These are phyloP conservation scores for Hanseniaspora hatyaiensis DNA, from an alignment of 805 yeast species.

Conservation along the genomic window DNA sequence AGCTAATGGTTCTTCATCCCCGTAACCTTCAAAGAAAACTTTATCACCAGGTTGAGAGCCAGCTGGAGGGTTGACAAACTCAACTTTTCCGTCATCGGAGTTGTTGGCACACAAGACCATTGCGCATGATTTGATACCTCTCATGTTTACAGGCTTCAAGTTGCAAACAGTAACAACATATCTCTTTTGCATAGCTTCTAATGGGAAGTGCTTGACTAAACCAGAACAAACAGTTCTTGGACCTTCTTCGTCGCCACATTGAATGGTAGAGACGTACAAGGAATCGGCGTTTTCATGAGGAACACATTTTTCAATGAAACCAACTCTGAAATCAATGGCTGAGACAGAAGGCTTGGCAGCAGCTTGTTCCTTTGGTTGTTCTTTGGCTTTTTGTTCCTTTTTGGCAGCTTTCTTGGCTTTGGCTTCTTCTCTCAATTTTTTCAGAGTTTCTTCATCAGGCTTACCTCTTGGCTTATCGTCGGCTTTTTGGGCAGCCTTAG, in stretches of 20 bases:
- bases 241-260: constrained; percentile 90
- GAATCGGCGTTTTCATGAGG: constrained; percentile 98
- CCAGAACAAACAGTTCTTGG: constrained; percentile 99
- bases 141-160: constrained; percentile 94
- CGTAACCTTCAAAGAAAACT: constrained; percentile 80
- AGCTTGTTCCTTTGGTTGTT: constrained; percentile 31
- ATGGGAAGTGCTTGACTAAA: constrained; percentile 71
- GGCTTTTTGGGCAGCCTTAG: constrained; percentile 23
- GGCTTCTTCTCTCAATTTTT: constrained; percentile 40
- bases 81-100: constrained; percentile 51
- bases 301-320: constrained; percentile 89
- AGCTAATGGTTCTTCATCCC: constrained; percentile 75
- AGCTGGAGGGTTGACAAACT: constrained; percentile 88
- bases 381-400: constrained; percentile 47
- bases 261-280: constrained; percentile 88
- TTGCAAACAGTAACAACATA: constrained; percentile 85
- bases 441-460: constrained; percentile 39
- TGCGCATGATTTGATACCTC: constrained; percentile 89
- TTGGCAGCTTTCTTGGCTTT: constrained; percentile 49
- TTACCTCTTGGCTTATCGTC: constrained; percentile 36
- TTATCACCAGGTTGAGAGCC: constrained; percentile 93
- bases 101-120: constrained; percentile 91
- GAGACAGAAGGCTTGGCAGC: constrained; percentile 68
- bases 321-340: constrained; percentile 84
- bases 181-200: constrained; percentile 94